phyloP scores from a whole-genome alignment of 1,139 yeast species.

The Petasospora fabianii region DNA sequence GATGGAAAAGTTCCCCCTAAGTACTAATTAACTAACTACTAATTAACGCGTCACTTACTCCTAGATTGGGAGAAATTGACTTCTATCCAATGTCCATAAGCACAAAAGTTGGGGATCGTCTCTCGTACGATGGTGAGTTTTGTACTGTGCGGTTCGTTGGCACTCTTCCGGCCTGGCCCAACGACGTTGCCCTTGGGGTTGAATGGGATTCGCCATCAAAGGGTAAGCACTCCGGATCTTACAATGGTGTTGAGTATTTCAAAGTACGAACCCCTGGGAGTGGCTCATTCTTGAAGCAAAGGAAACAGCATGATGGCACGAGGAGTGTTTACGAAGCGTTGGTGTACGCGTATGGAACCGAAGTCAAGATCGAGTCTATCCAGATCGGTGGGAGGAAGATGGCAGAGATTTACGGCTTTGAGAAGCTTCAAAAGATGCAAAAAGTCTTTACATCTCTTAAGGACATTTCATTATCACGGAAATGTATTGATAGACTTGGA shows the following conservation, averaged over 20 bases:
- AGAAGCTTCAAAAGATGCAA: conserved; percentile 46
- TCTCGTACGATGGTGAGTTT: conserved; percentile 44
- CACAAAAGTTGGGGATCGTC: conserved; percentile 27
- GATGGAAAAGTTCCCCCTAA: too few relatives aligned
- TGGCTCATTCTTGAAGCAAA: conserved; percentile 67
- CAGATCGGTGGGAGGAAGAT: conserved; percentile 48
- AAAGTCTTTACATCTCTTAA: conserved; percentile 42
- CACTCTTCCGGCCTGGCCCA: conserved; percentile 57
- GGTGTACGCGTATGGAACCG: conserved; percentile 41
- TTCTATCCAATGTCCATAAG: too few relatives aligned
- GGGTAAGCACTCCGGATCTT: conserved; percentile 57
- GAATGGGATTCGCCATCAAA: conserved; percentile 72
- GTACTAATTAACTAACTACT: too few relatives aligned
- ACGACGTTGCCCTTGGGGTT: conserved; percentile 58
- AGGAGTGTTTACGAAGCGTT: conserved; percentile 47
- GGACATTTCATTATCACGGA: conserved; percentile 48
- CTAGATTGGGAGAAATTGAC: too few relatives aligned
- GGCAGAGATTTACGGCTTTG: conserved; percentile 65
- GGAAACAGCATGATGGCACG: conserved; percentile 31
- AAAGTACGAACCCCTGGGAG: conserved; percentile 28
- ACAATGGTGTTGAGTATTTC: conserved; percentile 47
- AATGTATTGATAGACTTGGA: conserved; percentile 29
- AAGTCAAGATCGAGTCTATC: conserved; percentile 30
- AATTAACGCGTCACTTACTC: too few relatives aligned
- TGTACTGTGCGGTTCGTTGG: conserved; percentile 71